phyloP scores from a whole-genome alignment of 441 rosid genomes.

The Monsonia emarginata region DNA sequence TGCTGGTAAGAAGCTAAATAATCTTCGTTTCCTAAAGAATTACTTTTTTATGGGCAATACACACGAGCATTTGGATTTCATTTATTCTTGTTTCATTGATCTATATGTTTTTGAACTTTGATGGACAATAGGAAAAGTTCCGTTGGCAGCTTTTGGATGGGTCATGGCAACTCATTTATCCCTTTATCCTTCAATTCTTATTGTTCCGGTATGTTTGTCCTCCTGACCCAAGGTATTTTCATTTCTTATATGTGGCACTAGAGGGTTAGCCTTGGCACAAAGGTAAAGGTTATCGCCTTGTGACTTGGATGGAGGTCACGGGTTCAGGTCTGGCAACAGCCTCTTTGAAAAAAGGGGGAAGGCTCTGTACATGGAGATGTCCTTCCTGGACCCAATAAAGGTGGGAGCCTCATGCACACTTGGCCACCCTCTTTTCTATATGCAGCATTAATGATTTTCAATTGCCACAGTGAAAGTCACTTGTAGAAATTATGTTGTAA shows the following conservation, averaged over 20 bases:
- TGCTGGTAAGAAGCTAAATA: slow-evolving; percentile 40
- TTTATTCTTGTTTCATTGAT: background rate
- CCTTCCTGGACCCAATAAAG: too few species aligned
- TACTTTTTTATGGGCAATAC: too few species aligned
- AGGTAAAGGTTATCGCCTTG: too few species aligned
- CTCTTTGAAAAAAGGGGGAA: too few species aligned
- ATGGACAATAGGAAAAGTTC: slow-evolving; percentile 49
- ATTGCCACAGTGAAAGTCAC: background rate
- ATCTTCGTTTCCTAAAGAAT: background rate
- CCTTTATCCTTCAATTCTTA: slow-evolving; percentile 66
- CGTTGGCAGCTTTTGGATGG: slow-evolving; percentile 90
- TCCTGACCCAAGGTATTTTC: background rate
- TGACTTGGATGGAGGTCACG: too few species aligned
- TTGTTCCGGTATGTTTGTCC: slow-evolving; percentile 50
- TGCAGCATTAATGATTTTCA: background rate
- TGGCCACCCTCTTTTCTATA: too few species aligned
- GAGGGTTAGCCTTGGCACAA: too few species aligned
- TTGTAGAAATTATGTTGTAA: background rate
- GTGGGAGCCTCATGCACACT: too few species aligned
- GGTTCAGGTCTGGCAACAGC: too few species aligned
- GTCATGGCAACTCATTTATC: slow-evolving; percentile 83
- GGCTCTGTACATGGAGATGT: too few species aligned
- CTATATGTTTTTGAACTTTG: slow-evolving; percentile 8
- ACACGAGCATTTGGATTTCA: too few species aligned
- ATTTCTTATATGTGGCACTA: background rate